A percentile compares a stretch with the other conserved stretches of the same genome.
phyloP scores from a whole-genome alignment of 2,329 filamentous ascomycete species.

The Pyricularia grisea region DNA sequence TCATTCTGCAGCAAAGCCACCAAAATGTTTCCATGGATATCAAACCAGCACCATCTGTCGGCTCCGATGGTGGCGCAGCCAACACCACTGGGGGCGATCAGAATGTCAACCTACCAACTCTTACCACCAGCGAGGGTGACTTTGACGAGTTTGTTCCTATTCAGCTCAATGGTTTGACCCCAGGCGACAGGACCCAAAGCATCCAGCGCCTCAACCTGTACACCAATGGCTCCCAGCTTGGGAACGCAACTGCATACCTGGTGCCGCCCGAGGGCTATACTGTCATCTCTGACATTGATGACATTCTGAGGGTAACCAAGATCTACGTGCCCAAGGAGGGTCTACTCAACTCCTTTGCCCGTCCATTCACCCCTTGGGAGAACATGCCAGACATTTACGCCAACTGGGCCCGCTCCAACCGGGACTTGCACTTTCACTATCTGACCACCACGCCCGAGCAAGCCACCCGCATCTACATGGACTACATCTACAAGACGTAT shows the following conservation, averaged over 20 bases:
- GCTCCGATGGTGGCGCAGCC: conserved; percentile 41
- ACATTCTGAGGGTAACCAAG: conserved; percentile 71
- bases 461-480: conserved; percentile 68
- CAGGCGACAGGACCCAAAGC: conserved; percentile 53
- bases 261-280: conserved; percentile 63
- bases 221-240: conserved; percentile 52
- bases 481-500: conserved; percentile 70
- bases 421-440: conserved; percentile 69
- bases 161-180: conserved; percentile 38
- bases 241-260: conserved; percentile 69
- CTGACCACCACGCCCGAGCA: conserved; percentile 75
- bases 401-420: conserved; percentile 60
- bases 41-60: conserved; percentile 5
- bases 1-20: conserved; percentile 62
- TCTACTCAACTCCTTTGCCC: conserved; percentile 66
- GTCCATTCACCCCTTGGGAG: conserved; percentile 61
- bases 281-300: conserved; percentile 69
- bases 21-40: conserved; percentile 47
- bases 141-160: conserved; percentile 62
- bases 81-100: conserved; percentile 21
- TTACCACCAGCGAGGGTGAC: conserved; percentile 7
- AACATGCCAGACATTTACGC: conserved; percentile 74
- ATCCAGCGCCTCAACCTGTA: conserved; percentile 64
- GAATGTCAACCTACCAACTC: conserved; percentile 4
- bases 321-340: conserved; percentile 70